phyloP scores from a whole-genome alignment of 257 asterid species.

The Plectranthus barbatus region DNA sequence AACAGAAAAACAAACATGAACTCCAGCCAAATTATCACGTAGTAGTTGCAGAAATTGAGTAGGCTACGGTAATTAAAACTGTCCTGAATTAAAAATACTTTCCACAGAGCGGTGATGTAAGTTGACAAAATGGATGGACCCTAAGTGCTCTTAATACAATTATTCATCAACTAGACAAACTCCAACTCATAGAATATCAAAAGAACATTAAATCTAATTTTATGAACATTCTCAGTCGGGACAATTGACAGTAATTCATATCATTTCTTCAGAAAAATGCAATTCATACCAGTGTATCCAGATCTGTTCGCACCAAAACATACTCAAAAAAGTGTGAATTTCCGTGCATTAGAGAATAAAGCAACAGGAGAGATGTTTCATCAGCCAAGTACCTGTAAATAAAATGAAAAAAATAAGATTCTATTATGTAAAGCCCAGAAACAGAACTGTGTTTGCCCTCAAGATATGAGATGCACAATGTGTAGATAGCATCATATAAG shows the following conservation, averaged over 20 bases:
- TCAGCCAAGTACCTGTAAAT: conserved; percentile 70
- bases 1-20: background rate
- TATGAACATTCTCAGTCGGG: background rate
- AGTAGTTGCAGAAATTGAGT: conserved; percentile 1
- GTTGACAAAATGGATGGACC: background rate
- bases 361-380: conserved; percentile 79
- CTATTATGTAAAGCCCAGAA: background rate
- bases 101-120: background rate
- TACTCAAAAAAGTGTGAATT: conserved; percentile 85
- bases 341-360: conserved; percentile 82
- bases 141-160: background rate
- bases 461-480: conserved; percentile 1
- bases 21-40: background rate
- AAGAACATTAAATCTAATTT: background rate
- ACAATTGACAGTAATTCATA: background rate
- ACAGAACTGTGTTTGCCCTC: background rate
- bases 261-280: conserved; percentile 4
- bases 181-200: background rate
- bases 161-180: background rate
- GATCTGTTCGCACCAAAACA: conserved; percentile 91
- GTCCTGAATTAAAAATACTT: background rate
- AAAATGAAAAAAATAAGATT: background rate
- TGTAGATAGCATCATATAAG: background rate
- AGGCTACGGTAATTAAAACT: background rate
- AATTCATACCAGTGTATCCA: conserved; percentile 83